phyloP scores from a whole-genome alignment of 192 early-diverging fungal species.

The Entomortierella lignicola region DNA sequence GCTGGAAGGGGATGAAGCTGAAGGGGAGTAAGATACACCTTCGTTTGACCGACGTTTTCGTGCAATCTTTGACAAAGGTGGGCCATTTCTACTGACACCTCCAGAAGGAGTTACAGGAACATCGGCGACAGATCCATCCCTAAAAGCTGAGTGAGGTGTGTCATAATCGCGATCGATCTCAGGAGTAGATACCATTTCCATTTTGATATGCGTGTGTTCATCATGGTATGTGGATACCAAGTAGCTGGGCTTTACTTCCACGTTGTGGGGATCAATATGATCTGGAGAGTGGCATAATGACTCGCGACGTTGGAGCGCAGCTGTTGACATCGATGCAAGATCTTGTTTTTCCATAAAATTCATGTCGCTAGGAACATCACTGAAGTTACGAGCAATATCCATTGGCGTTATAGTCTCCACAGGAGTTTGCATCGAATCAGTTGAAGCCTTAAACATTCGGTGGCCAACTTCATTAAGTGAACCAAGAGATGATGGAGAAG shows the following conservation, averaged over 20 bases:
- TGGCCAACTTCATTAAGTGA: constrained; percentile 39
- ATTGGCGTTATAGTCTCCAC: constrained; percentile 49
- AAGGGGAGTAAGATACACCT: constrained; percentile 22
- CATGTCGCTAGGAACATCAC: constrained; percentile 25
- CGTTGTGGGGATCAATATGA: constrained; percentile 48
- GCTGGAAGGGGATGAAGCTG: constrained; percentile 10
- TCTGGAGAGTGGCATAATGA: constrained; percentile 50
- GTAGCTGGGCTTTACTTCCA: constrained; percentile 49
- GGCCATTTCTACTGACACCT: constrained; percentile 5
- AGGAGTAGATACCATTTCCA: constrained; percentile 31
- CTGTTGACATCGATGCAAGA: background rate
- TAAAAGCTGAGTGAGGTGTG: constrained; percentile 4
- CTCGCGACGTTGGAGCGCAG: constrained; percentile 1
- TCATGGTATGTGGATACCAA: constrained; percentile 37
- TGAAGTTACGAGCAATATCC: constrained; percentile 47
- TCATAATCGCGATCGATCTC: constrained; percentile 27
- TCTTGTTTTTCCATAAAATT: constrained; percentile 38
- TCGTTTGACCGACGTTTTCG: constrained; percentile 51
- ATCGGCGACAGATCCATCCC: constrained; percentile 8
- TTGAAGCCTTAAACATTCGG: constrained; percentile 47
- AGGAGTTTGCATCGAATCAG: constrained; percentile 43
- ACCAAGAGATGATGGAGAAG: constrained; percentile 50
- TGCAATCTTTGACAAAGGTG: constrained; percentile 13
- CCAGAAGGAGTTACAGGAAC: constrained; percentile 12
- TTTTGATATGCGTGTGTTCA: constrained; percentile 34